phyloP scores from a whole-genome alignment of 306 rosid species.

The Vigna trinervia region DNA sequence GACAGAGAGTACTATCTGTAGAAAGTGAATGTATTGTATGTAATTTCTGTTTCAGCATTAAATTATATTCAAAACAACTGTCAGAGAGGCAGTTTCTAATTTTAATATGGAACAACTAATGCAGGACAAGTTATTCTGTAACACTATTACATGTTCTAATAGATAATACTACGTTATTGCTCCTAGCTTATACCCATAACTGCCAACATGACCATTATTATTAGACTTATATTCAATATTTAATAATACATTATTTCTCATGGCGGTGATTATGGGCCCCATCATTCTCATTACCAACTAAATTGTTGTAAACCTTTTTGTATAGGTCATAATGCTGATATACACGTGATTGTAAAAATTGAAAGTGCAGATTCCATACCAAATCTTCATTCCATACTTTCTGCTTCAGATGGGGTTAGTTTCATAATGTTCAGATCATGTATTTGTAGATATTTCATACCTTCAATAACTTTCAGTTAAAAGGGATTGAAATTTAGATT shows the following conservation, averaged over 20 bases:
- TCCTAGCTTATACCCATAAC: background rate
- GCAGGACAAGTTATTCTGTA: background rate
- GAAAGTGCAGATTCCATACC: slow-evolving; percentile 98
- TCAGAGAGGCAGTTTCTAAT: background rate
- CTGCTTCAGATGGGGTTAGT: slow-evolving; percentile 97
- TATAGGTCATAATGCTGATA: slow-evolving; percentile 79
- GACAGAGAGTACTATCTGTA: background rate
- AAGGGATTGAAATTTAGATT: slow-evolving; percentile 17
- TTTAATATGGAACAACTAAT: background rate
- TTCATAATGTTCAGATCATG: slow-evolving; percentile 23
- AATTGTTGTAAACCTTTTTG: slow-evolving; percentile 39
- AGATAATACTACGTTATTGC: background rate
- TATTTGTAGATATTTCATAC: slow-evolving; percentile 33
- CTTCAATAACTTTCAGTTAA: slow-evolving; percentile 21
- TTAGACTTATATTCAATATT: background rate
- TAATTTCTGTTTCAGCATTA: background rate
- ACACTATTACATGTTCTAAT: background rate
- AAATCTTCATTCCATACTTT: slow-evolving; percentile 87
- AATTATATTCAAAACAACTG: background rate
- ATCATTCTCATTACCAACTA: slow-evolving; percentile 39
- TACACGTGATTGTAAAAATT: slow-evolving; percentile 88
- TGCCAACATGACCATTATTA: background rate
- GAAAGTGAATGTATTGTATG: background rate
- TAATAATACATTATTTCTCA: background rate
- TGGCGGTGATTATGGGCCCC: background rate